Evolutionary conservation across 139 green algal genomes (phyloP).

Genomic region (Chlamydomonas schloesseri): DNA sequence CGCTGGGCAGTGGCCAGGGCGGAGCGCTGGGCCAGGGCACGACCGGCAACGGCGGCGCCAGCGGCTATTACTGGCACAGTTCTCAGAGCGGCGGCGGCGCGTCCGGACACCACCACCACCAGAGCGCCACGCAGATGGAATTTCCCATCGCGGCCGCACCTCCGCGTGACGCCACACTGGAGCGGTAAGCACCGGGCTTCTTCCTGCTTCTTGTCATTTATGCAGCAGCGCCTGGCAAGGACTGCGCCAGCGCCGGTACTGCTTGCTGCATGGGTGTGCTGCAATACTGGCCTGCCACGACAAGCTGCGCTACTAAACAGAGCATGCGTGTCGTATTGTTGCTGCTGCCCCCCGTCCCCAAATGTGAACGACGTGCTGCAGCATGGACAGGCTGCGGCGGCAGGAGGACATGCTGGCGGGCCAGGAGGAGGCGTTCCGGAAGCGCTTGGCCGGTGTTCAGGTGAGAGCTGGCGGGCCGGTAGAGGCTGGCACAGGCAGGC

Average conservation of each 20-base stretch:
- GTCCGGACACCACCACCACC: not conserved
- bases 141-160: slow-evolving; percentile 26
- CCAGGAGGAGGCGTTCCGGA: slow-evolving; percentile 28
- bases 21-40: not conserved
- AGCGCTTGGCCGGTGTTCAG: not conserved
- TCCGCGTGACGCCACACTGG: slow-evolving; percentile 5
- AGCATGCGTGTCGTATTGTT: no score
- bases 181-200: slow-evolving; percentile 23
- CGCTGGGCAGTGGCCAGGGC: slow-evolving; percentile 8
- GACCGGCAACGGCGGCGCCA: not conserved
- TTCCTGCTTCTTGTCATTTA: no score
- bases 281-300: no score
- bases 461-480: not conserved
- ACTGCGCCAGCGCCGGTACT: no score
- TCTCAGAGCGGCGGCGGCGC: not conserved
- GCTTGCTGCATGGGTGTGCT: no score
- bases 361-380: no score
- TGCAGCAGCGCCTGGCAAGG: no score
- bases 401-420: slow-evolving; percentile 37
- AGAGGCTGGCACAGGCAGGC: not conserved
- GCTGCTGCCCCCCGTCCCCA: no score
- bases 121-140: slow-evolving; percentile 13
- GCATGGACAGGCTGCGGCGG: slow-evolving; percentile 34
- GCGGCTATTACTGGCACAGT: not conserved
- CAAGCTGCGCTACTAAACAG: no score